These are phyloP conservation scores for Sparassis latifolia DNA, from an alignment of 1,284 basidiomycete species.

Conservation along the genomic window DNA sequence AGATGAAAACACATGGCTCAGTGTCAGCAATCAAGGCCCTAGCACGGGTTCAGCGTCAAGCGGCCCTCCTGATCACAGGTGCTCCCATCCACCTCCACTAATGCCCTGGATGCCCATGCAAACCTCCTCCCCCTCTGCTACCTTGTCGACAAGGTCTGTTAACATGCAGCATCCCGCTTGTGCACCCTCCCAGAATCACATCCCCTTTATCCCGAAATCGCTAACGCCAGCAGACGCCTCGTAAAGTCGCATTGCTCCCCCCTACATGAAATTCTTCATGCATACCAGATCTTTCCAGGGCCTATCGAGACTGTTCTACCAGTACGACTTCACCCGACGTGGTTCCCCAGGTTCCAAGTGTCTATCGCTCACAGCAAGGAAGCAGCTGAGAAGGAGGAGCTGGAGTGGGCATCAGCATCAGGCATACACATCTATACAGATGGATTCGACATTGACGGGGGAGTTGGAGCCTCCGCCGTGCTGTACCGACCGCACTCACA, in stretches of 20 bases:
- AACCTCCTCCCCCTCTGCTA: constrained; percentile 12
- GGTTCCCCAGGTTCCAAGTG: background rate
- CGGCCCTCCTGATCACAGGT: constrained; percentile 13
- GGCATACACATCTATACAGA: background rate
- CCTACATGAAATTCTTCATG: background rate
- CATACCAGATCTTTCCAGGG: background rate
- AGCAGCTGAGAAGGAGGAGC: background rate
- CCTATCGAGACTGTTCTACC: background rate
- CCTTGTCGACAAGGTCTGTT: background rate
- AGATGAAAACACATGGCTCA: constrained; percentile 9
- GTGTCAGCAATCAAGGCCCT: constrained; percentile 11
- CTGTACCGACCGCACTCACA: background rate
- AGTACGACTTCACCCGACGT: background rate
- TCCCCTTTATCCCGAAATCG: background rate
- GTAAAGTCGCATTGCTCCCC: background rate
- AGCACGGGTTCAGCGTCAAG: constrained; percentile 24
- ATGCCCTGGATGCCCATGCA: constrained; percentile 26
- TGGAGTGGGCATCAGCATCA: too few relatives aligned
- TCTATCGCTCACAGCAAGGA: background rate
- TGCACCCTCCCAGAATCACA: background rate
- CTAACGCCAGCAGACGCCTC: background rate
- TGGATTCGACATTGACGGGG: background rate
- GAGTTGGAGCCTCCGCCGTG: too few relatives aligned
- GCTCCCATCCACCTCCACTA: constrained; percentile 20
- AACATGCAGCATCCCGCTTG: background rate